Evolutionary conservation across 1,284 basidiomycete genomes (phyloP), one percentile per base, ranked within the genome.

Genomic region (Sanghuangporus baumii): DNA sequence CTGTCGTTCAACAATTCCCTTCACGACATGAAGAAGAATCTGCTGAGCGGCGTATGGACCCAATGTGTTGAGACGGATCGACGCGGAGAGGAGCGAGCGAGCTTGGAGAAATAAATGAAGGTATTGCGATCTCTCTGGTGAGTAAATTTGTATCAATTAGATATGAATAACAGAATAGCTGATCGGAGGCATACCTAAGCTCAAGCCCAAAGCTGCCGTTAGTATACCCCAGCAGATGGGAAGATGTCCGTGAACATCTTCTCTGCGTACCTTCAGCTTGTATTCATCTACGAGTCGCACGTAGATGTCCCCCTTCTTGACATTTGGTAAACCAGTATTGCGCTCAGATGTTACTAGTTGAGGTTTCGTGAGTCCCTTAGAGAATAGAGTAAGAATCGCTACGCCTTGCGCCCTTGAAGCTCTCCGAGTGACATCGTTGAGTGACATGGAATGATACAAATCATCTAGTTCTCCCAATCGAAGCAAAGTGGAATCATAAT

Each of bases 21-120:
- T 79, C 12, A 94, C 79, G 20, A 85, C 79, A 68, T 92, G 89
- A 20, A 95, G 76, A 7, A 99, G 80, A 5, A 97, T 75, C 67
- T 95, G 93, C 67, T 98, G 96, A 0, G 96, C 86, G 38, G 86
- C 84, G 73, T 99, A 99, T 0, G 97, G 97, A 0, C 97, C 96
- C 61, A 98, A 81, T 20, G 86, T 83, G 73, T 98, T 99, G 67
- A 99, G 79, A 5, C 97, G 85, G 11, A 99, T 91, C 0, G 93
- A 89, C 1, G 95, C 93, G 2, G 94, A 97, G 31, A 99, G 81
- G 55, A 98, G 77, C 41, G 92, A 86, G 4, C 97, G 84, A 1
- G 93, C 91, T 68, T 98, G 94, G 3, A 99, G 83, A 76, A 98
- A 99, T 43, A 98, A 83, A 69, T 96, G 91, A 11, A 99, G 84